Conservation (phyloP, 768 basidiomycete genomes). For the Leccinum subtestaceum region DNA sequence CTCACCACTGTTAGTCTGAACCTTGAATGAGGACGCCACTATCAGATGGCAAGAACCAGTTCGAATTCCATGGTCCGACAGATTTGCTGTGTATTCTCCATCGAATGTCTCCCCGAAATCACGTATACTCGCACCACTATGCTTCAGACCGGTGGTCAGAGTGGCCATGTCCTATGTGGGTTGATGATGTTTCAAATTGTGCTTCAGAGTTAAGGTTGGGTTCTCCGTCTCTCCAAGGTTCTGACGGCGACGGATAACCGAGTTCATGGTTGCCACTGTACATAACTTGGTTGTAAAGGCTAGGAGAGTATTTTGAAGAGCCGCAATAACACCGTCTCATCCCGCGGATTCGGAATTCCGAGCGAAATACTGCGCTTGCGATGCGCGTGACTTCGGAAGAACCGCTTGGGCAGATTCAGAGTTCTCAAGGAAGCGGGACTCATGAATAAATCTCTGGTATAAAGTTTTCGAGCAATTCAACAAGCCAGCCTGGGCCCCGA, state of each 20-base stretch:
- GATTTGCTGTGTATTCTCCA: not conserved
- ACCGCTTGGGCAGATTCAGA: not conserved
- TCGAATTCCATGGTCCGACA: not conserved
- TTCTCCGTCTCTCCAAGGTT: not conserved
- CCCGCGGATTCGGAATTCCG: conserved; percentile 6
- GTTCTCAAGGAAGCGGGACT: conserved; percentile 1
- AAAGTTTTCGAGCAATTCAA: not conserved
- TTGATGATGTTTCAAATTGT: not conserved
- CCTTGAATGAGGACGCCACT: conserved; percentile 13
- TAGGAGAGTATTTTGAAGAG: not conserved
- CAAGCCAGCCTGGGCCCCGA: not conserved
- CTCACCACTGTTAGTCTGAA: conserved; percentile 3
- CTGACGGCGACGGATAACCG: not conserved
- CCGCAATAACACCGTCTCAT: conserved; percentile 9
- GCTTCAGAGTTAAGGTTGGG: not conserved
- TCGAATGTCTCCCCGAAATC: not conserved
- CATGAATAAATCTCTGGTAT: not conserved
- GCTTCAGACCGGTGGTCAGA: not conserved
- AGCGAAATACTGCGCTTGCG: not conserved
- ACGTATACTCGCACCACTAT: not conserved
- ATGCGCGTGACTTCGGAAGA: not conserved
- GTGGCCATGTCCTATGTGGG: not conserved
- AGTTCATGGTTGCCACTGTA: not conserved
- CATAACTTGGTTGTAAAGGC: not conserved
- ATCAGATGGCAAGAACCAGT: conserved; percentile 1